A percentile compares a stretch with the other conserved stretches of the same genome.
These are phyloP conservation scores for Blastobotrys parvus DNA, from an alignment of 805 yeast species.

Conservation along the genomic window DNA sequence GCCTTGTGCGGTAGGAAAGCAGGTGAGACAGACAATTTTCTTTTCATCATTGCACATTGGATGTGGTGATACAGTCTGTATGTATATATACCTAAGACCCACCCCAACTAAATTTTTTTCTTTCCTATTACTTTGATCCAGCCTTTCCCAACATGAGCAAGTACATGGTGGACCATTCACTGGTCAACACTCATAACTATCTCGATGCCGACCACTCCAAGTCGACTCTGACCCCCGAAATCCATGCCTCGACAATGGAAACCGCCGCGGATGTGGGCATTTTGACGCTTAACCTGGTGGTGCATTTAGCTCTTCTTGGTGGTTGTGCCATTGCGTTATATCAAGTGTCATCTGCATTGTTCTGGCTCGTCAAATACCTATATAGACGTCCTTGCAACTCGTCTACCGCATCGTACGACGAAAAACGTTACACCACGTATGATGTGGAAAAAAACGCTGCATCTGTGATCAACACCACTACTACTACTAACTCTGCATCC, in stretches of 20 bases:
- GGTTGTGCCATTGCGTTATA: neutral
- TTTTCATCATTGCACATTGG: too few relatives aligned
- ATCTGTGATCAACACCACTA: neutral
- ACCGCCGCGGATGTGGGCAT: neutral
- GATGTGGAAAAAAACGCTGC: neutral
- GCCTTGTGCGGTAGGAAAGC: too few relatives aligned
- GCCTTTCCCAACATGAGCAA: neutral
- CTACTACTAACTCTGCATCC: neutral
- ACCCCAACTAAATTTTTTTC: too few relatives aligned
- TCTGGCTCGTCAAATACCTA: neutral
- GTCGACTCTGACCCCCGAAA: neutral
- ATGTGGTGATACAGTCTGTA: too few relatives aligned
- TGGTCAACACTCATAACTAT: neutral
- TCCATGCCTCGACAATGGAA: neutral
- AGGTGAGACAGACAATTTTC: too few relatives aligned
- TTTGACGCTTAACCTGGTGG: neutral
- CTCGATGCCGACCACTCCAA: neutral
- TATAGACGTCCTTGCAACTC: neutral
- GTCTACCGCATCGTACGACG: neutral
- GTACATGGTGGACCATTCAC: neutral
- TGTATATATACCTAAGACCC: too few relatives aligned
- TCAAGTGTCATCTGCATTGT: neutral
- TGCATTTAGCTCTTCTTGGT: neutral
- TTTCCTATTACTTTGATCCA: too few relatives aligned
- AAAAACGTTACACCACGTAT: neutral